A percentile compares a stretch with the other conserved stretches of the same genome.
phyloP scores from a whole-genome alignment of 371 early-diverging fungal species.

The Zancudomyces culisetae region DNA sequence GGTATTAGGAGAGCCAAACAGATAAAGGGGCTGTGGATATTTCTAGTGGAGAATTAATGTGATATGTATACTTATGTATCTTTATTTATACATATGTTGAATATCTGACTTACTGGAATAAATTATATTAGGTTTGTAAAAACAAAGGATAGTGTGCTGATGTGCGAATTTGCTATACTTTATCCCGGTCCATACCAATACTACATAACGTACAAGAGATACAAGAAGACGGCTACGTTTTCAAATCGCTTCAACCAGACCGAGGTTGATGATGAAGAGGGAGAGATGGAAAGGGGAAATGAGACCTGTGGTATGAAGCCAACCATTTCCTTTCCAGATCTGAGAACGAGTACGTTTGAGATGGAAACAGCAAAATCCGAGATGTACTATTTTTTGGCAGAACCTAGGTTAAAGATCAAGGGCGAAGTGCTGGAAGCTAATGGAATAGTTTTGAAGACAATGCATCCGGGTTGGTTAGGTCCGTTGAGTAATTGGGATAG shows the following conservation, averaged over 20 bases:
- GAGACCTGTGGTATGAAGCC: slow-evolving; percentile 7
- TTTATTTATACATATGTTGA: too few relatives aligned
- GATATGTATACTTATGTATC: too few relatives aligned
- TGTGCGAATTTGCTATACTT: slow-evolving; percentile 44
- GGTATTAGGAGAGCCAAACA: too few relatives aligned
- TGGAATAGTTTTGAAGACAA: slow-evolving; percentile 64
- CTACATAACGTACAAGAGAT: slow-evolving; percentile 42
- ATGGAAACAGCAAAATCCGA: slow-evolving; percentile 2
- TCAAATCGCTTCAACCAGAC: not conserved
- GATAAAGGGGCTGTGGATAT: too few relatives aligned
- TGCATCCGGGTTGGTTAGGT: slow-evolving; percentile 91
- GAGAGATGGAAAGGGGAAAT: not conserved
- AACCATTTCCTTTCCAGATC: slow-evolving; percentile 19
- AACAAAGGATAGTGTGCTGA: slow-evolving; percentile 30
- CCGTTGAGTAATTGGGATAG: slow-evolving; percentile 54
- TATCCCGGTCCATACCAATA: slow-evolving; percentile 74
- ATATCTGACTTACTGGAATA: too few relatives aligned
- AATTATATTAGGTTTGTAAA: slow-evolving; percentile 17
- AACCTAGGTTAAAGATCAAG: slow-evolving; percentile 44
- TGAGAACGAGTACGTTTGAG: not conserved
- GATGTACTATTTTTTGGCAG: slow-evolving; percentile 53
- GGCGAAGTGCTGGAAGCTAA: slow-evolving; percentile 32
- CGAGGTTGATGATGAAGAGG: slow-evolving; percentile 9
- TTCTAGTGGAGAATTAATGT: too few relatives aligned
- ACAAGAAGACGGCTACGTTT: not conserved